These are phyloP conservation scores for Globisporangium paddicum DNA, from an alignment of 352 stramenopile species.

Conservation along the genomic window DNA sequence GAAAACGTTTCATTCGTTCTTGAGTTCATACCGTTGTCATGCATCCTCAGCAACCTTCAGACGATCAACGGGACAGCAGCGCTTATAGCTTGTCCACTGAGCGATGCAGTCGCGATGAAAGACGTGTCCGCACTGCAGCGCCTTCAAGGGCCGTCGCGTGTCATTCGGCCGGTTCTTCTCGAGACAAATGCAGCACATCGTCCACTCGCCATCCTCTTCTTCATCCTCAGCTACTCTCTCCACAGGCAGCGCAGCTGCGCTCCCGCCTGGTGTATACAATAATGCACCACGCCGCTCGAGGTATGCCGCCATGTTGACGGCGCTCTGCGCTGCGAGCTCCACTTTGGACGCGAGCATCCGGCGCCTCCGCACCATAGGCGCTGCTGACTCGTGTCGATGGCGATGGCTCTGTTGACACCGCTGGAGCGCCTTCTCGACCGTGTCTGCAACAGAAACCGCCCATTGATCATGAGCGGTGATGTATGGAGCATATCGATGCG, in stretches of 20 bases:
- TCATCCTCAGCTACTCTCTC: too few species aligned
- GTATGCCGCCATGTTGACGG: slow-evolving; percentile 12
- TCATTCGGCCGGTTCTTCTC: slow-evolving; percentile 7
- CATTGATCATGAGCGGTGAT: neutral
- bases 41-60: neutral
- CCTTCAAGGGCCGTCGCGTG: slow-evolving; percentile 1
- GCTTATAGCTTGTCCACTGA: slow-evolving; percentile 19
- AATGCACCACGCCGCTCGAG: neutral
- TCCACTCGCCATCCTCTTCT: neutral
- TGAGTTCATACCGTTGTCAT: neutral
- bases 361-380: neutral
- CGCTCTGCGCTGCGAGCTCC: slow-evolving; percentile 11
- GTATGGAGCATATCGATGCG: neutral
- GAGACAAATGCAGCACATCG: slow-evolving; percentile 27
- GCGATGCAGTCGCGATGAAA: slow-evolving; percentile 27
- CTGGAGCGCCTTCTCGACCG: slow-evolving; percentile 12
- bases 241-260: neutral
- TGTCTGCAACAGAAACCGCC: neutral
- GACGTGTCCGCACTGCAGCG: slow-evolving; percentile 25
- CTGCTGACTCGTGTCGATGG: neutral
- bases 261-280: too few species aligned
- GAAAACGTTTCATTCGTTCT: too few species aligned
- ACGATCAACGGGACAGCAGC: slow-evolving; percentile 32
- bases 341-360: slow-evolving; percentile 4
- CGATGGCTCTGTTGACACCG: neutral